A percentile compares a stretch with the other conserved stretches of the same genome.
These are phyloP conservation scores for Mariannaea sp. DNA, from an alignment of 2,329 filamentous ascomycete species.

Conservation along the genomic window DNA sequence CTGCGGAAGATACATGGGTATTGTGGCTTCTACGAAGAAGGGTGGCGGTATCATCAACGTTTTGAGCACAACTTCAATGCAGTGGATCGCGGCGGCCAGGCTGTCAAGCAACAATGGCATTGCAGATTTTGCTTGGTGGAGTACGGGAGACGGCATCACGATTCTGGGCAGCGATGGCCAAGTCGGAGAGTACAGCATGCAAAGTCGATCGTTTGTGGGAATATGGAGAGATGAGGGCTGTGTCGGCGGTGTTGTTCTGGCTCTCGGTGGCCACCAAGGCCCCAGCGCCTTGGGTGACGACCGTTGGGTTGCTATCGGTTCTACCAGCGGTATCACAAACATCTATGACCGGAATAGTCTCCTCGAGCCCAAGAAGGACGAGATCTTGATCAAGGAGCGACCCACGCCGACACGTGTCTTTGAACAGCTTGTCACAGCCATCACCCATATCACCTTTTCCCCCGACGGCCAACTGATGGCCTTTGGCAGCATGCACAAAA, in stretches of 20 bases:
- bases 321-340: constrained; percentile 86
- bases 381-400: constrained; percentile 62
- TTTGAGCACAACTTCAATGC: constrained; percentile 76
- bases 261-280: constrained; percentile 72
- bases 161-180: constrained; percentile 87
- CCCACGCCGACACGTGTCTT: constrained; percentile 76
- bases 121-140: constrained; percentile 93
- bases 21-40: constrained; percentile 79
- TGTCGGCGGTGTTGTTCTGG: constrained; percentile 80
- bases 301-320: constrained; percentile 88
- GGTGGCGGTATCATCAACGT: constrained; percentile 89
- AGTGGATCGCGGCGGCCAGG: constrained; percentile 84
- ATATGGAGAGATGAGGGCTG: constrained; percentile 91
- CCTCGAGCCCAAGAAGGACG: constrained; percentile 48
- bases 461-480: constrained; percentile 88
- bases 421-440: constrained; percentile 86
- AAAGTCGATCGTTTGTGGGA: constrained; percentile 69
- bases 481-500: constrained; percentile 85
- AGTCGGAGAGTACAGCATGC: constrained; percentile 84
- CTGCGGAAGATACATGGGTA: constrained; percentile 82
- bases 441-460: constrained; percentile 79
- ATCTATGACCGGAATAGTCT: constrained; percentile 83
- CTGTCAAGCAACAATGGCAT: constrained; percentile 83
- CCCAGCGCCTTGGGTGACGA: constrained; percentile 72
- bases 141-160: constrained; percentile 77